phyloP scores from a whole-genome alignment of 805 yeast genomes.

The Lachancea fermentati region DNA sequence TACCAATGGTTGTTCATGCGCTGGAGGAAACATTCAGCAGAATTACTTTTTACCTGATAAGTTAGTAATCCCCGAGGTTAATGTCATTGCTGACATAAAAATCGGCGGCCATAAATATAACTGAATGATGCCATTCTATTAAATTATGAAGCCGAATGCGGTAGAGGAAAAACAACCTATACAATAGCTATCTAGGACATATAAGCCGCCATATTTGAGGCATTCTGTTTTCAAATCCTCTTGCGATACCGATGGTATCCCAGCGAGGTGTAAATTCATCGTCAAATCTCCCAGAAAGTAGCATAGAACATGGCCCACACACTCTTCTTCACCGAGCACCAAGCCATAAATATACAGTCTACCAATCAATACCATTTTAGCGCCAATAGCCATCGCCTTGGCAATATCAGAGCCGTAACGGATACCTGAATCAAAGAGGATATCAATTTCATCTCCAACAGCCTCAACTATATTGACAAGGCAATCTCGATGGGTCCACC shows the following conservation, averaged over 20 bases:
- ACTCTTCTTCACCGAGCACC: conserved; percentile 6
- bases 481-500: conserved; percentile 13
- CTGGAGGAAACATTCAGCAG: too few species aligned
- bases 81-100: too few species aligned
- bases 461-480: conserved; percentile 10
- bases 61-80: too few species aligned
- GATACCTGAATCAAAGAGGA: conserved; percentile 7
- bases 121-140: too few species aligned
- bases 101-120: too few species aligned
- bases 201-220: conserved; percentile 8
- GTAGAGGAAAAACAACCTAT: too few species aligned
- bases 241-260: conserved; percentile 11
- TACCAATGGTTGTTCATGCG: too few species aligned
- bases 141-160: too few species aligned
- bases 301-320: conserved; percentile 12
- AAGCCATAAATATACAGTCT: conserved; percentile 6
- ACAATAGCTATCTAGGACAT: too few species aligned
- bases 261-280: conserved; percentile 13
- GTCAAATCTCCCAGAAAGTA: conserved; percentile 13
- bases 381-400: conserved; percentile 8
- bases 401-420: conserved; percentile 9
- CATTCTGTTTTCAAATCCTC: conserved; percentile 10
- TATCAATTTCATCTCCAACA: conserved; percentile 8
- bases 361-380: conserved; percentile 7
- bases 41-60: too few species aligned